Conservation (phyloP, 192 early-diverging fungal genomes). For the Podila epigama region DNA sequence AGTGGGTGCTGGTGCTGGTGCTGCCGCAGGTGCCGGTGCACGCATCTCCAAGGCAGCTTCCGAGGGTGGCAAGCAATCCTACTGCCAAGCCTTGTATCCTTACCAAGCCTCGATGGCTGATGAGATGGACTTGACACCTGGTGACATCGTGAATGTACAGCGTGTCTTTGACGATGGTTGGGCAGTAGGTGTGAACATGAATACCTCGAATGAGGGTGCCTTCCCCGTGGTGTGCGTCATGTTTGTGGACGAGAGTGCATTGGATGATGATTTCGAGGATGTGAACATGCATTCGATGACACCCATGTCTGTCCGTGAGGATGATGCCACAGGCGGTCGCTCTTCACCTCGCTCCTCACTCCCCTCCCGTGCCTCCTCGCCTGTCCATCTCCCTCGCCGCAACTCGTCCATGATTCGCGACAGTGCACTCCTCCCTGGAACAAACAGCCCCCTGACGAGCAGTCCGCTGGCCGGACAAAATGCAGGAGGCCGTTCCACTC, state of each 20-base stretch:
- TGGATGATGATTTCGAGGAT: conserved; percentile 47
- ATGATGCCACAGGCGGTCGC: conserved; percentile 4
- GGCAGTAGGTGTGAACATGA: conserved; percentile 84
- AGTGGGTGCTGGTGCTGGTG: background rate
- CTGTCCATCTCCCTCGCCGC: conserved; percentile 34
- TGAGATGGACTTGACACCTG: conserved; percentile 73
- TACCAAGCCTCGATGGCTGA: conserved; percentile 76
- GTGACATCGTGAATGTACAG: conserved; percentile 76
- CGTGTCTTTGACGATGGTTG: conserved; percentile 90
- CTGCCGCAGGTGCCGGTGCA: background rate
- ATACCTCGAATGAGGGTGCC: conserved; percentile 73
- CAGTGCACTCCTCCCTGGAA: conserved; percentile 12
- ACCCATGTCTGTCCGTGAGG: conserved; percentile 39
- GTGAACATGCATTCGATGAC: conserved; percentile 51
- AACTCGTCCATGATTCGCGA: conserved; percentile 48
- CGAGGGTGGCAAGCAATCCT: conserved; percentile 20
- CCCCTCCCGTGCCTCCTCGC: conserved; percentile 26
- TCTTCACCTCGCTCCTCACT: conserved; percentile 11
- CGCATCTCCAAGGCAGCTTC: conserved; percentile 15
- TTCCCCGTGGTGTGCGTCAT: conserved; percentile 86
- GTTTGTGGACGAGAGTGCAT: conserved; percentile 38
- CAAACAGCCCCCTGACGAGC: conserved; percentile 11
- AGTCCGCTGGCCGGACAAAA: conserved; percentile 47
- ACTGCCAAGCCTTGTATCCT: conserved; percentile 52
- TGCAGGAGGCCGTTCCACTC: background rate